Evolutionary conservation across 1,139 yeast genomes (phyloP).

Genomic region (Blastobotrys proliferans): DNA sequence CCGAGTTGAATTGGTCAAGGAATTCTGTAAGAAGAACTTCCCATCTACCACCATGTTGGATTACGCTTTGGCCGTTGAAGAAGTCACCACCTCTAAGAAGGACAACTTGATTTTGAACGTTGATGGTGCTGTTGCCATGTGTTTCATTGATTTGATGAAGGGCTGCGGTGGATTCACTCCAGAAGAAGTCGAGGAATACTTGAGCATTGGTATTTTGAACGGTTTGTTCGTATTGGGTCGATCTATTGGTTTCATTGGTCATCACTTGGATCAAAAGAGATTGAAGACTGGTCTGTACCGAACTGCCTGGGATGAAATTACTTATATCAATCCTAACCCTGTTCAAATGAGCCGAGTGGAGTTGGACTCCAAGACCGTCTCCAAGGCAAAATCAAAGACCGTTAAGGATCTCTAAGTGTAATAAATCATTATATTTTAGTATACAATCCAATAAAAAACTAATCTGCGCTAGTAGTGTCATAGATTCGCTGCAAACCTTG

Average conservation of each 20-base stretch:
- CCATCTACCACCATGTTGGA: slow-evolving; percentile 42
- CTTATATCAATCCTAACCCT: slow-evolving; percentile 40
- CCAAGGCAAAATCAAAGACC: slow-evolving; percentile 30
- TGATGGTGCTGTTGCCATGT: slow-evolving; percentile 45
- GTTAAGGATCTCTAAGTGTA: not conserved
- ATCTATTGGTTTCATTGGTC: slow-evolving; percentile 46
- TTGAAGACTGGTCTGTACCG: slow-evolving; percentile 45
- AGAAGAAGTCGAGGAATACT: slow-evolving; percentile 44
- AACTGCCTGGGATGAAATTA: slow-evolving; percentile 48
- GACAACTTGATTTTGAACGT: slow-evolving; percentile 45
- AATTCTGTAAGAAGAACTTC: slow-evolving; percentile 43
- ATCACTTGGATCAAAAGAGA: slow-evolving; percentile 46
- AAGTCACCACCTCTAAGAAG: slow-evolving; percentile 46
- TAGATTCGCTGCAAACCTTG: slow-evolving; percentile 78
- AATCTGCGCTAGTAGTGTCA: slow-evolving; percentile 28
- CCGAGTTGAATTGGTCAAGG: slow-evolving; percentile 47
- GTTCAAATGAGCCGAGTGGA: slow-evolving; percentile 34
- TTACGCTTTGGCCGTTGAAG: slow-evolving; percentile 47
- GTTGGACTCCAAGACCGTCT: slow-evolving; percentile 35
- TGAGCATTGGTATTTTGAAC: slow-evolving; percentile 44
- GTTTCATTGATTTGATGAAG: slow-evolving; percentile 43
- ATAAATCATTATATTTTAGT: not conserved
- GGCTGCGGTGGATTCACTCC: slow-evolving; percentile 43
- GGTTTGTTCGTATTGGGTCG: slow-evolving; percentile 46
- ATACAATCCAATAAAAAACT: not conserved